phyloP scores from a whole-genome alignment of 176 grass and related monocot species.

The sorghum (Sorghum bicolor) region DNA sequence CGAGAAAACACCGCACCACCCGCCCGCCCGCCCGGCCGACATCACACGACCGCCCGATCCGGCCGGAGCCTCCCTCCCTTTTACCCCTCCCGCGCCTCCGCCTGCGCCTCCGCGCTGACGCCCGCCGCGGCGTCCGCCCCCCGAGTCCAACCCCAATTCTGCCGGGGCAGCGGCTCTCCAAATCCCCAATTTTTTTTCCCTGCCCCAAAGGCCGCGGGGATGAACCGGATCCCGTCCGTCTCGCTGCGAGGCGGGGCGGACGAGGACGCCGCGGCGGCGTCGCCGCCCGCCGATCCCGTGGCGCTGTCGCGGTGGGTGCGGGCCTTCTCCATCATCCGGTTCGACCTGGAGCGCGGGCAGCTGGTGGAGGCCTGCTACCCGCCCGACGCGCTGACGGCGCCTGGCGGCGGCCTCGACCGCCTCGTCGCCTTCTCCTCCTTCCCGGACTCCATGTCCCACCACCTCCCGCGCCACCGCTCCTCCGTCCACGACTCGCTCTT shows the following conservation, averaged over 20 bases:
- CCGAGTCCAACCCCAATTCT: constrained; percentile 17
- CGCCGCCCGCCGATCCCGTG: constrained; percentile 36
- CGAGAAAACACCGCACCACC: constrained; percentile 3
- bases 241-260: constrained; percentile 39
- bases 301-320: constrained; percentile 70
- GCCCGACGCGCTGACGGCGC: constrained; percentile 48
- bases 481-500: constrained; percentile 94
- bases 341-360: constrained; percentile 97
- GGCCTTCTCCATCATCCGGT: constrained; percentile 88
- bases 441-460: constrained; percentile 98
- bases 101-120: constrained; percentile 24
- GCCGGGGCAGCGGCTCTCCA: not conserved
- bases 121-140: constrained; percentile 14
- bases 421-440: constrained; percentile 97
- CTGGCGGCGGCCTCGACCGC: constrained; percentile 51
- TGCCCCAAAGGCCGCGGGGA: constrained; percentile 4
- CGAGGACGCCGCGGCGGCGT: not conserved
- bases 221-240: constrained; percentile 77
- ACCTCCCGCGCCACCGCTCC: constrained; percentile 84
- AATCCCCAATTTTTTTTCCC: not conserved
- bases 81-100: not conserved
- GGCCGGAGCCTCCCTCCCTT: not conserved
- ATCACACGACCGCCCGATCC: constrained; percentile 34
- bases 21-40: constrained; percentile 6
- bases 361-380: constrained; percentile 77